Percentiles rank a stretch among this genome's conserved stretches.
Evolutionary conservation across 164 flowering plant species (phyloP).

Genomic region (Aristolochia fimbriata): DNA sequence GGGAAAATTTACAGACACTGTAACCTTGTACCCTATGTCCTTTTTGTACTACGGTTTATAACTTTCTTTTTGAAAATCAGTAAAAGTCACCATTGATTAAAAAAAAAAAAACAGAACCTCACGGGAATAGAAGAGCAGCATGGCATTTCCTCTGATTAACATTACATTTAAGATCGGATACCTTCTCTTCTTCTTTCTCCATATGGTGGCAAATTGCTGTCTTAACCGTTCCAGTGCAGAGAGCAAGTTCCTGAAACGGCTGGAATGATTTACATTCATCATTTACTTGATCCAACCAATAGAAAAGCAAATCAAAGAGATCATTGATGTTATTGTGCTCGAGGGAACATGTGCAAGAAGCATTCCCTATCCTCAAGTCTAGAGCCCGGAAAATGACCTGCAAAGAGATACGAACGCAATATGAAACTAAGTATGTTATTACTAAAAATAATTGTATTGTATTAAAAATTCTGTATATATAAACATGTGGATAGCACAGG

Average conservation of each 20-base stretch:
- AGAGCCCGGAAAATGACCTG: slow-evolving; percentile 75
- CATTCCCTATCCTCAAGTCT: slow-evolving; percentile 42
- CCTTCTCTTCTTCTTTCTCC: slow-evolving; percentile 91
- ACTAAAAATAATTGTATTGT: neutral
- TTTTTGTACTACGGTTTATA: too few relatives aligned
- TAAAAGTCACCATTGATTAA: too few relatives aligned
- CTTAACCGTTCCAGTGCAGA: slow-evolving; percentile 39
- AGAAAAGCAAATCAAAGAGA: slow-evolving; percentile 40
- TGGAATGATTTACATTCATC: slow-evolving; percentile 17
- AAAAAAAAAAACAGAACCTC: too few relatives aligned
- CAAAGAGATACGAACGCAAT: neutral
- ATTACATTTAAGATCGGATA: slow-evolving; percentile 8
- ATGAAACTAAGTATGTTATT: neutral
- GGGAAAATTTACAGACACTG: too few relatives aligned
- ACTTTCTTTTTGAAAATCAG: too few relatives aligned
- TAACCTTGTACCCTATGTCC: too few relatives aligned
- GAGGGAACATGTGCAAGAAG: slow-evolving; percentile 50
- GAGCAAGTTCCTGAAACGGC: slow-evolving; percentile 38
- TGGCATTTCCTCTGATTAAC: neutral
- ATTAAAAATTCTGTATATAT: too few relatives aligned
- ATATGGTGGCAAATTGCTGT: slow-evolving; percentile 57
- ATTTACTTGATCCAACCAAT: slow-evolving; percentile 25
- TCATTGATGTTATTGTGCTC: slow-evolving; percentile 55
- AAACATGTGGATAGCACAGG: too few relatives aligned
- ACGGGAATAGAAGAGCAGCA: too few relatives aligned